phyloP scores from a whole-genome alignment of 257 asterid genomes.

The Jasminum sambac region DNA sequence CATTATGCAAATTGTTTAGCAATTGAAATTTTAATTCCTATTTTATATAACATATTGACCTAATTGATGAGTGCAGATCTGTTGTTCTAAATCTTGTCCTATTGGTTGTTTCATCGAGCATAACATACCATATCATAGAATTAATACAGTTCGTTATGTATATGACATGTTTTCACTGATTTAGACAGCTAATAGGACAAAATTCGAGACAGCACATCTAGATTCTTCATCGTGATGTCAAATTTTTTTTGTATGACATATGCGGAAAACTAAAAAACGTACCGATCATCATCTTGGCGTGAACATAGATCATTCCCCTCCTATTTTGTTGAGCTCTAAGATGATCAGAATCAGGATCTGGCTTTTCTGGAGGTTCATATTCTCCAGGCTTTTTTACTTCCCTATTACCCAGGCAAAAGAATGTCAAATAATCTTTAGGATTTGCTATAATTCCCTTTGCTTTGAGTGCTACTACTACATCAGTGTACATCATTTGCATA shows the following conservation, averaged over 20 bases:
- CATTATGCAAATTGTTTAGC: too few species aligned
- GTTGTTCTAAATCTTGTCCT: too few species aligned
- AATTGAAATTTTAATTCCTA: too few species aligned
- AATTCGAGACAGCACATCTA: neutral
- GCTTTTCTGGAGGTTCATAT: constrained; percentile 51
- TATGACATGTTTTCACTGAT: too few species aligned
- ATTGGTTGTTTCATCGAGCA: too few species aligned
- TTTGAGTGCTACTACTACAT: constrained; percentile 42
- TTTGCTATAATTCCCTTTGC: constrained; percentile 60
- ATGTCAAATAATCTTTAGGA: constrained; percentile 64
- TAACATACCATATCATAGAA: too few species aligned
- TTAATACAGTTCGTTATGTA: too few species aligned
- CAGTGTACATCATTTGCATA: constrained; percentile 72
- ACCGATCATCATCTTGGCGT: constrained; percentile 82
- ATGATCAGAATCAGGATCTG: constrained; percentile 49
- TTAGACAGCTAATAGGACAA: too few species aligned
- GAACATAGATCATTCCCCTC: constrained; percentile 76
- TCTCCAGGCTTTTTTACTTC: constrained; percentile 56
- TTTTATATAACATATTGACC: too few species aligned
- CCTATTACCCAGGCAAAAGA: constrained; percentile 73
- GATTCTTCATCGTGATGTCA: neutral
- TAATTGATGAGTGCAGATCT: too few species aligned
- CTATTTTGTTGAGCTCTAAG: constrained; percentile 58
- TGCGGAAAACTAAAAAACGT: neutral
- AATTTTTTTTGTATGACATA: neutral